These are phyloP conservation scores for Delonix regia DNA, from an alignment of 306 rosid genomes.

Conservation along the genomic window DNA sequence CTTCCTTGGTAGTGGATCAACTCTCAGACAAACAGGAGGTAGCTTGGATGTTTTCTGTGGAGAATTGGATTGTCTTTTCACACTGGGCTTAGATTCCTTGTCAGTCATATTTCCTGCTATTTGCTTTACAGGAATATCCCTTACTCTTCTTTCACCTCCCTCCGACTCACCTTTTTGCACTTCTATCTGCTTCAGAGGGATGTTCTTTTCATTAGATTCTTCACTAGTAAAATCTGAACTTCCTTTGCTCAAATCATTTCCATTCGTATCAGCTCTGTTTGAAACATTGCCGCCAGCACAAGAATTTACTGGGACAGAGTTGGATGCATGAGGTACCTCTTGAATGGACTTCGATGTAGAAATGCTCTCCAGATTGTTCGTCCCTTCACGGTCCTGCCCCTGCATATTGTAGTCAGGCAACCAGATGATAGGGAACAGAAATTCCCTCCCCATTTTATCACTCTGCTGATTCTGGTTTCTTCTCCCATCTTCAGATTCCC, in stretches of 20 bases:
- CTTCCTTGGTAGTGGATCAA: constrained; percentile 72
- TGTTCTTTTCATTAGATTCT: constrained; percentile 28
- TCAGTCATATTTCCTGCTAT: constrained; percentile 24
- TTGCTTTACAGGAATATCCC: constrained; percentile 30
- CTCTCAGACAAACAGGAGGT: constrained; percentile 87
- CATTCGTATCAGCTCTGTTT: not conserved
- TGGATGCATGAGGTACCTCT: constrained; percentile 34
- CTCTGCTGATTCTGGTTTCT: constrained; percentile 30
- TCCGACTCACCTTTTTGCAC: constrained; percentile 22
- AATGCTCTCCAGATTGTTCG: constrained; percentile 17
- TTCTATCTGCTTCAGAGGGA: constrained; percentile 54
- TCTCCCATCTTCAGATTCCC: constrained; percentile 38
- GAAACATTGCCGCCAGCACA: constrained; percentile 19
- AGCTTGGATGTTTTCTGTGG: constrained; percentile 53
- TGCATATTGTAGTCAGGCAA: constrained; percentile 54
- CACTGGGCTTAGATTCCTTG: constrained; percentile 18
- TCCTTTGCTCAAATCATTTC: not conserved
- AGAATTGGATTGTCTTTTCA: constrained; percentile 39
- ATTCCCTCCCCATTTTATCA: constrained; percentile 40
- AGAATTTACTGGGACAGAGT: constrained; percentile 36
- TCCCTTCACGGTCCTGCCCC: constrained; percentile 34
- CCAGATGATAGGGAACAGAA: constrained; percentile 69
- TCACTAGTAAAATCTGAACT: constrained; percentile 6
- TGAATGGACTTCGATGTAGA: constrained; percentile 12
- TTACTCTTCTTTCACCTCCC: constrained; percentile 29